Base-by-base conservation (phyloP, 2,329 filamentous ascomycete species). In the Grosmannia serpens region DNA sequence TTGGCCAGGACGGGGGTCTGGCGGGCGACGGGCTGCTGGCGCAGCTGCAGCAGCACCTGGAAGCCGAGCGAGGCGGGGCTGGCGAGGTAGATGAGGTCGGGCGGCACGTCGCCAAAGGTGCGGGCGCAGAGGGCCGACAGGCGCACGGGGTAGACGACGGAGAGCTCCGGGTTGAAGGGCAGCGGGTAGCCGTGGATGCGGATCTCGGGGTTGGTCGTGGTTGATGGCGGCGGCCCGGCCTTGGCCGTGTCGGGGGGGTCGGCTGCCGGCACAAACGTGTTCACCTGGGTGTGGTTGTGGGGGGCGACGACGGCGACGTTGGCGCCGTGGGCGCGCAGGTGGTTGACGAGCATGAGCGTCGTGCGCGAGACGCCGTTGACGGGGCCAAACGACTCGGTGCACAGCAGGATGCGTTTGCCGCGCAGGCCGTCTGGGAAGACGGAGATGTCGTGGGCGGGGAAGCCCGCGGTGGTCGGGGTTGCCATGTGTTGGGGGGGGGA, bases 291-390 rank as follows among this genome's bases (percentile, higher is more conserved):
- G 64, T 80, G 75, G 64, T 79, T 80, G 59, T 79, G 74, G 20
- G 85, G 85, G 47, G 86, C 84, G 38, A 87, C 84, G 7, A 87
- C 82, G 10, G 83, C 82, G 55, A 88, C 80, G 22, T 83, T 76
- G 13, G 79, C 84, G 24, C 83, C 85, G 63, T 88, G 73, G n/a
- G 73, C 73, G 58, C 83, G 79, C 24, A 88, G 73, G 63, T 88
- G 85, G 67, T 83, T 81, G 57, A 88, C 82, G 56, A 88, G 77
- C 74, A 84, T 87, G 64, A 84, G 73, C 0, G 86, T 88, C 5
- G 85, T 88, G 61, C 84, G 77, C 65, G 82, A 86, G 52, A 88
- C 85, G n/a, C 86, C 85, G 66, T 88, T 88, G 67, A 88, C 83
- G 0, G 85, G 85, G 3, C 85, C 85, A 59, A 87, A 85, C 0